Evolutionary conservation across 2,329 filamentous ascomycete genomes (phyloP).

Genomic region (Lecanicillium sp.): DNA sequence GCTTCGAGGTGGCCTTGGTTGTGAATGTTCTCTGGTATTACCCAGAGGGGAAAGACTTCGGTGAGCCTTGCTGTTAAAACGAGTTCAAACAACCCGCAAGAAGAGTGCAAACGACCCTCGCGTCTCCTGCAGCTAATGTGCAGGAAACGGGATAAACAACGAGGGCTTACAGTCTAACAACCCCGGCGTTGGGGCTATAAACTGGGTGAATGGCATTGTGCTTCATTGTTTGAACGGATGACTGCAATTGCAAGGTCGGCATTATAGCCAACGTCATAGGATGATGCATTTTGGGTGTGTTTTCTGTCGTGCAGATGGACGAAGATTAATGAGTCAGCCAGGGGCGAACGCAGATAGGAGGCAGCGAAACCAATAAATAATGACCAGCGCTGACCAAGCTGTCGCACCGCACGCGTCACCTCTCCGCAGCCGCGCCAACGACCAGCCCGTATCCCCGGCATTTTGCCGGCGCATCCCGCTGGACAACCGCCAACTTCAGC

Average conservation of each 20-base stretch:
- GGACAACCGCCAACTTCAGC: too few species aligned
- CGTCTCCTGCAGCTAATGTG: background rate
- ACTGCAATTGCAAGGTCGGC: background rate
- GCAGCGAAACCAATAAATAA: background rate
- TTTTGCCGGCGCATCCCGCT: constrained; percentile 3
- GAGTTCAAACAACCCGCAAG: too few species aligned
- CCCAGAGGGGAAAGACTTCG: too few species aligned
- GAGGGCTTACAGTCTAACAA: constrained; percentile 31
- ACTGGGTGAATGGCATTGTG: constrained; percentile 12
- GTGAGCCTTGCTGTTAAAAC: too few species aligned
- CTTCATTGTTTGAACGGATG: constrained; percentile 2
- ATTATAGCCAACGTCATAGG: background rate
- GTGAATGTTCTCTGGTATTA: too few species aligned
- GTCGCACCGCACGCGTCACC: background rate
- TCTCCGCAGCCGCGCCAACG: too few species aligned
- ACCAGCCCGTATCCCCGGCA: background rate
- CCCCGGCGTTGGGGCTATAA: constrained; percentile 48
- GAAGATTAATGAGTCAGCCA: too few species aligned
- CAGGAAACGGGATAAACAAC: constrained; percentile 16
- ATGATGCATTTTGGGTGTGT: constrained; percentile 2
- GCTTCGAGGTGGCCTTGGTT: too few species aligned
- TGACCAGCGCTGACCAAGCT: background rate
- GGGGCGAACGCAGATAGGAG: background rate
- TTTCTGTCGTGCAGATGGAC: too few species aligned
- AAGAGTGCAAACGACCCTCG: too few species aligned